Conservation (phyloP, 257 asterid genomes). For the Primulina tabacum region DNA sequence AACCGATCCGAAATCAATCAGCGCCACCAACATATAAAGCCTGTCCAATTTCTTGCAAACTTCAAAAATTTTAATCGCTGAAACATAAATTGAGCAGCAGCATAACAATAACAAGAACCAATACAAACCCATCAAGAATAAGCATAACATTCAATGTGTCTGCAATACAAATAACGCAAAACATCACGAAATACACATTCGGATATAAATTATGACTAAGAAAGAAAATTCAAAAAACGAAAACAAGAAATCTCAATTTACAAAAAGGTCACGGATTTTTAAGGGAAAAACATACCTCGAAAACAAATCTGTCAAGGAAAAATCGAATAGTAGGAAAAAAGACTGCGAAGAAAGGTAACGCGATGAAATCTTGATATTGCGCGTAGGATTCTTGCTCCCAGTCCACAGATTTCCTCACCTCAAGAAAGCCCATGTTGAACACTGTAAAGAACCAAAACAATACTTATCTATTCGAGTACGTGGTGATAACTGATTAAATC, state of each 20-base stretch:
- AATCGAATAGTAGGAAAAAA: slow-evolving; percentile 74
- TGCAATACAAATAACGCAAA: neutral
- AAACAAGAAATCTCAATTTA: neutral
- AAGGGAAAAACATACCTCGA: slow-evolving; percentile 49
- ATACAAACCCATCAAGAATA: slow-evolving; percentile 14
- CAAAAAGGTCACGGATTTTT: neutral
- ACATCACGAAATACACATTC: neutral
- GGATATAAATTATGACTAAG: neutral
- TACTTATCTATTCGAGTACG: too few relatives aligned
- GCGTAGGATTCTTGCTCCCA: slow-evolving; percentile 89
- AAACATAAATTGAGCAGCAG: slow-evolving; percentile 11
- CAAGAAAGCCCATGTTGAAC: slow-evolving; percentile 49
- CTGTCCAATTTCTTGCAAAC: slow-evolving; percentile 7
- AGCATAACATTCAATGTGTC: slow-evolving; percentile 1
- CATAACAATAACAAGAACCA: slow-evolving; percentile 8
- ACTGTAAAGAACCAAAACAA: neutral
- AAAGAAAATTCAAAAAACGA: neutral
- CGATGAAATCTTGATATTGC: slow-evolving; percentile 60
- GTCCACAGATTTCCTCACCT: slow-evolving; percentile 42
- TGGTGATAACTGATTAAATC: neutral
- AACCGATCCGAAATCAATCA: slow-evolving; percentile 2
- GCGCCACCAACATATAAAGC: neutral
- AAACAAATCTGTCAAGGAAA: slow-evolving; percentile 85
- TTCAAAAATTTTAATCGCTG: slow-evolving; percentile 9
- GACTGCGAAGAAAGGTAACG: slow-evolving; percentile 67